Base-by-base conservation (phyloP, 2,329 filamentous ascomycete genomes). In the Magnaporthales sp. region DNA sequence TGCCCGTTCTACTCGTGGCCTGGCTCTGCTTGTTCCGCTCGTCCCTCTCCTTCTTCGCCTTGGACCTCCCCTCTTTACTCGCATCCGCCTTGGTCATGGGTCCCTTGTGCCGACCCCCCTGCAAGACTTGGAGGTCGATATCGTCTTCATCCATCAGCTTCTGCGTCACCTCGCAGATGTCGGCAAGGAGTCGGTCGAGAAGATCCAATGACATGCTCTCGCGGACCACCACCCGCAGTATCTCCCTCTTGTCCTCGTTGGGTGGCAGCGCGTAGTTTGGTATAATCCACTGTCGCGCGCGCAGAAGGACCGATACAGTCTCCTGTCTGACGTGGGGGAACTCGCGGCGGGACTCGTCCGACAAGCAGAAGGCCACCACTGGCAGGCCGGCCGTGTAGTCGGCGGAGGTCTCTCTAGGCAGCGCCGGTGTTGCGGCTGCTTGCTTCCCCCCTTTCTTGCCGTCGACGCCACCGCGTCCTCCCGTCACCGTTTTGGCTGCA, bases 131-230 rank as follows among this genome's bases (percentile, higher is more conserved):
- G 60, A 89, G 71, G 68, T 89, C 86, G 10, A 81, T 73, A 46
- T 78, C 74, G 70, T 84, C 81, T 38, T 79, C 79, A 15, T 80
- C 79, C 73, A 90, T 88, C 67, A 90, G 73, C 61, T 75, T 80
- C 77, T 90, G 84, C 3, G 88, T 90, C 7, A 88, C 83, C 9
- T 79, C 74, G 68, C 83, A 81, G 32, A 90, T 83, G 73, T 90
- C 88, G 1, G 80, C 77, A 56, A 91, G 82, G 29, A 91, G 77
- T 2, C 84, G 77, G 74, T 90, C 86, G 29, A 91, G 78, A 63
- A 91, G 78, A 73, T 90, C 88, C n/a, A 89, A 76, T n/a, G 81
- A 86, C 84, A 91, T 86, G 71, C 80, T 86, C 75, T 91, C 88
- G 62, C 88, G 81, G 7, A 91, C 81, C 3, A 90, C 88, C 0